Conservation (phyloP, 2,329 filamentous ascomycete species). For the Eurotiales sp. region DNA sequence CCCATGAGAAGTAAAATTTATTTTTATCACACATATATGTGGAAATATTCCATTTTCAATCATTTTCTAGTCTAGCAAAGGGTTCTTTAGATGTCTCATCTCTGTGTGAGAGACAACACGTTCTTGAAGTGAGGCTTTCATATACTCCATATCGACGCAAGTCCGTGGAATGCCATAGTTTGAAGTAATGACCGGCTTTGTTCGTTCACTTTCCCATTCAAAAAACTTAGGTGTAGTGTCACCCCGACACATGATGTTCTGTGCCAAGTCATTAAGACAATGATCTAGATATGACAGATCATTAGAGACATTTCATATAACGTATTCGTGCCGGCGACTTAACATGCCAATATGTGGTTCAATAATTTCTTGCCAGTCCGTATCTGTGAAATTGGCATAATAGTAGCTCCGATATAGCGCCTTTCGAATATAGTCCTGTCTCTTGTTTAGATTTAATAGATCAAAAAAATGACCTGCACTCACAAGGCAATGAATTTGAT, state of each 20-base stretch:
- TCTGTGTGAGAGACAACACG: not conserved
- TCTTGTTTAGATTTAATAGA: not conserved
- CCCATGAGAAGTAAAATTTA: not conserved
- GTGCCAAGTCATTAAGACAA: not conserved
- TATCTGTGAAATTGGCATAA: not conserved
- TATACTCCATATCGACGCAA: not conserved
- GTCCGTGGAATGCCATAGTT: not conserved
- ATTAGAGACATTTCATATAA: not conserved
- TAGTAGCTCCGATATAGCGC: conserved; percentile 1
- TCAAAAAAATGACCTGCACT: not conserved
- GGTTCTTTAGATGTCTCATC: not conserved
- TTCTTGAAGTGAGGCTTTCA: not conserved
- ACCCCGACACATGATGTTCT: not conserved
- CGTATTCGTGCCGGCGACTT: no score
- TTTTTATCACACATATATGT: no score
- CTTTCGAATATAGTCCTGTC: not conserved
- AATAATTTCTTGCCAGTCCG: not conserved
- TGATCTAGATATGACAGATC: not conserved
- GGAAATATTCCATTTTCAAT: no score
- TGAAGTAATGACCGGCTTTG: not conserved
- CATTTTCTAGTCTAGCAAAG: not conserved
- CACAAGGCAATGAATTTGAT: not conserved
- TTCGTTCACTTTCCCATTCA: not conserved
- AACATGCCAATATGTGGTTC: no score
- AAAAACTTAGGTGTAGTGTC: not conserved